Evolutionary conservation across 1,284 basidiomycete genomes (phyloP).

Genomic region (Ganoderma lucidum): DNA sequence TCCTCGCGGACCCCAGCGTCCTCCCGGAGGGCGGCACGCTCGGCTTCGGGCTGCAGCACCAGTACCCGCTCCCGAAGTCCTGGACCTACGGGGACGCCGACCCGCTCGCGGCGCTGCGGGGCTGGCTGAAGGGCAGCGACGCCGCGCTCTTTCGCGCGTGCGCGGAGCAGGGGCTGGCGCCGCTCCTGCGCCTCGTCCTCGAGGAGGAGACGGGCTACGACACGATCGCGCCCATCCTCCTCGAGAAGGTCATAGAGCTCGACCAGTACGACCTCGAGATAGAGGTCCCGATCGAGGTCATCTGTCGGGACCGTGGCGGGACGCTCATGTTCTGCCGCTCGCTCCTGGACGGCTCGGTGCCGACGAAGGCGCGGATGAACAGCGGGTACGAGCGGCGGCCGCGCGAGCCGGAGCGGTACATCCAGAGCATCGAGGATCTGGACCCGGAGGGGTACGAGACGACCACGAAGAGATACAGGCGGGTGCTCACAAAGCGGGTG

Average conservation of each 20-base stretch:
- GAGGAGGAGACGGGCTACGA: not conserved
- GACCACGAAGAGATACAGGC: too few relatives aligned
- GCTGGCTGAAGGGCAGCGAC: slow-evolving; percentile 32
- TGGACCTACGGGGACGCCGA: not conserved
- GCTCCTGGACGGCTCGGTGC: too few relatives aligned
- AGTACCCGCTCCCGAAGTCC: slow-evolving; percentile 33
- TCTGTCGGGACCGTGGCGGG: too few relatives aligned
- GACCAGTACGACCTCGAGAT: not conserved
- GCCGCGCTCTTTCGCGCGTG: slow-evolving; percentile 23
- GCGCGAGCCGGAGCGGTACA: too few relatives aligned
- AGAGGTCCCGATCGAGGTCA: too few relatives aligned
- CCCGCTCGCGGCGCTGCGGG: slow-evolving; percentile 11
- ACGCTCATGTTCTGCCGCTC: too few relatives aligned
- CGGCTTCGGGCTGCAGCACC: slow-evolving; percentile 48
- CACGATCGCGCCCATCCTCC: not conserved
- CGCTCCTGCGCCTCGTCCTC: slow-evolving; percentile 12
- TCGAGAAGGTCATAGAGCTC: not conserved
- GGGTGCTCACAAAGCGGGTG: too few relatives aligned
- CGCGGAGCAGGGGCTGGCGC: slow-evolving; percentile 16
- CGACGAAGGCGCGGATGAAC: too few relatives aligned
- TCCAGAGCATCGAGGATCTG: too few relatives aligned
- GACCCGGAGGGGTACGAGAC: too few relatives aligned
- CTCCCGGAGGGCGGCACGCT: slow-evolving; percentile 44
- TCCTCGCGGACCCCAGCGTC: slow-evolving; percentile 38
- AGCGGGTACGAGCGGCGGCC: too few relatives aligned